Evolutionary conservation across 1,284 basidiomycete genomes (phyloP).

Genomic region (Inonotus hispidus): DNA sequence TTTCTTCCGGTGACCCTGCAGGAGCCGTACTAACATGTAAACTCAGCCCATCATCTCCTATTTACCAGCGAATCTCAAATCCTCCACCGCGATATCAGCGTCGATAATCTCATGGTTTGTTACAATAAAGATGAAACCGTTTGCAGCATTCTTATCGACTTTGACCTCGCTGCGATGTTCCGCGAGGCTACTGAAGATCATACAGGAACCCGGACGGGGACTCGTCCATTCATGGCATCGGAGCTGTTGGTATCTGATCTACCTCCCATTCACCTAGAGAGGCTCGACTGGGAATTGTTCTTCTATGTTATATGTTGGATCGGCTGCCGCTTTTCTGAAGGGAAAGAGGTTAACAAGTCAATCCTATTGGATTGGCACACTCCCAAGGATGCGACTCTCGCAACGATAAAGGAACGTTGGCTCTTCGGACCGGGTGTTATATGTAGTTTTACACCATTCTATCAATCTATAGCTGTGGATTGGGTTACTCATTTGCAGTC

Average conservation of each 20-base stretch:
- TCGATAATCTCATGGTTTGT: background rate
- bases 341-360: background rate
- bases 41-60: background rate
- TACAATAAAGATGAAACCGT: background rate
- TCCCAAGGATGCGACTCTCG: background rate
- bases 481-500: background rate
- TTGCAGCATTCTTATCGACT: background rate
- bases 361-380: background rate
- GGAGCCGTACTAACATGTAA: background rate
- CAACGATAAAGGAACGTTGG: background rate
- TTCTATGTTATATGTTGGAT: slow-evolving; percentile 4
- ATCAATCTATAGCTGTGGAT: background rate
- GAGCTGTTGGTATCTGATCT: background rate
- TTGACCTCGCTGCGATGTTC: background rate
- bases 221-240: background rate
- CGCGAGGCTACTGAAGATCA: background rate
- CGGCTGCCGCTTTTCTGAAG: background rate
- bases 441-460: background rate
- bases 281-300: slow-evolving; percentile 4
- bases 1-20: background rate
- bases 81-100: background rate
- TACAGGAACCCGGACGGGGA: background rate
- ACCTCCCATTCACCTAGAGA: background rate
- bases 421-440: background rate
- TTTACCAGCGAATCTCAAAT: background rate